A percentile compares a stretch with the other conserved stretches of the same genome.
These are phyloP conservation scores for Ascochyta fabae DNA, from an alignment of 2,329 filamentous ascomycete genomes.

Conservation along the genomic window DNA sequence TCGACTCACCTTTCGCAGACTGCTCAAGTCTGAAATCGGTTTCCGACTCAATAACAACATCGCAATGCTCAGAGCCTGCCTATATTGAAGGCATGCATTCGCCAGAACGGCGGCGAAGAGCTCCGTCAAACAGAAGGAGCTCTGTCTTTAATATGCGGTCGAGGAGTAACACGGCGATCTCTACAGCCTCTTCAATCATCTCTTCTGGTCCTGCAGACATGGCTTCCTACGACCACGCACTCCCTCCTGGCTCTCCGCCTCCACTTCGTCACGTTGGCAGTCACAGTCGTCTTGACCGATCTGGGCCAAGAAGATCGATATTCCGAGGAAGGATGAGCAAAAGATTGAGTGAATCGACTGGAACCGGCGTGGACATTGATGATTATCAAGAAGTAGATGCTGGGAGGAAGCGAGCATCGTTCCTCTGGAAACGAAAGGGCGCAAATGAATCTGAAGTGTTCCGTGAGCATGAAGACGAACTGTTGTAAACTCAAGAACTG, in stretches of 20 bases:
- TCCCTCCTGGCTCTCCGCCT: constrained; percentile 32
- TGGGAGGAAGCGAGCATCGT: constrained; percentile 38
- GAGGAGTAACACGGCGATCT: constrained; percentile 47
- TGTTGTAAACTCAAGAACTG: background rate
- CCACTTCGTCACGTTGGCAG: constrained; percentile 27
- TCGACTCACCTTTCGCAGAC: constrained; percentile 38
- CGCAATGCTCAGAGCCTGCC: constrained; percentile 34
- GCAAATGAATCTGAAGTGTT: constrained; percentile 30
- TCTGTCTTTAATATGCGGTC: constrained; percentile 49
- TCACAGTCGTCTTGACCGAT: constrained; percentile 33
- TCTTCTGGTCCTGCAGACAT: constrained; percentile 33
- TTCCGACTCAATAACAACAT: constrained; percentile 30
- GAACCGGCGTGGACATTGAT: constrained; percentile 21
- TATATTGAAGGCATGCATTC: constrained; percentile 39
- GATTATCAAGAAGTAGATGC: constrained; percentile 37
- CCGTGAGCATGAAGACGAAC: constrained; percentile 28
- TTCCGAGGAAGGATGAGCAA: constrained; percentile 47
- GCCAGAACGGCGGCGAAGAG: constrained; percentile 37
- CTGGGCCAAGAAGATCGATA: constrained; percentile 35
- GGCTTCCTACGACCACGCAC: constrained; percentile 17
- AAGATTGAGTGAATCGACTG: constrained; percentile 44
- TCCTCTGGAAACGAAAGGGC: constrained; percentile 43
- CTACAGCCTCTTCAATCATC: constrained; percentile 38
- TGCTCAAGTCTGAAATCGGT: constrained; percentile 29
- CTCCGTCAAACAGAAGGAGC: constrained; percentile 33